phyloP scores from a whole-genome alignment of 257 asterid genomes.

The Thymus quinquecostatus region DNA sequence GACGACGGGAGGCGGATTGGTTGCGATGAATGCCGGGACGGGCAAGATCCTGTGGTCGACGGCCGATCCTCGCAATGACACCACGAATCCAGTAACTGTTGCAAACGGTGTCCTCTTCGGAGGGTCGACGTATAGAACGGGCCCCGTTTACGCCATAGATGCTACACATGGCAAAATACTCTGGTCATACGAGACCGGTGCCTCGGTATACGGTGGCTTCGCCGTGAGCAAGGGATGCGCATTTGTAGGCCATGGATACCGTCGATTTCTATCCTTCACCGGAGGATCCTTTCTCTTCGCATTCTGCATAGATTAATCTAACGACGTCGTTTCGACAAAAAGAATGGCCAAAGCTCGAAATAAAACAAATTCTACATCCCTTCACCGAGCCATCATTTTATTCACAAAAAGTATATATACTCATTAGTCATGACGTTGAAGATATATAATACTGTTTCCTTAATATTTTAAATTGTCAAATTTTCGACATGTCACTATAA shows the following conservation, averaged over 20 bases:
- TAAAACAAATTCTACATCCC: no score
- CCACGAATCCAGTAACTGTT: conserved; percentile 44
- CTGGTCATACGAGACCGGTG: conserved; percentile 59
- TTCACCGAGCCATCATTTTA: no score
- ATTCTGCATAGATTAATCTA: conserved; percentile 36
- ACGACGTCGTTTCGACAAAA: neutral
- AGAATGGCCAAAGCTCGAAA: neutral
- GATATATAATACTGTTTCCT: no score
- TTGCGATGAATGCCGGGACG: conserved; percentile 50
- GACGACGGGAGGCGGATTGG: conserved; percentile 58
- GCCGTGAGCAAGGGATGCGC: conserved; percentile 59
- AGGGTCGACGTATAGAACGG: conserved; percentile 46
- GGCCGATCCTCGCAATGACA: conserved; percentile 48
- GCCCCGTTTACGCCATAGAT: conserved; percentile 51
- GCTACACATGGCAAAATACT: conserved; percentile 47
- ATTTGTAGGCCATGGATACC: conserved; percentile 56
- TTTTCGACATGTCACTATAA: no score
- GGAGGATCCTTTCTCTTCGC: conserved; percentile 57
- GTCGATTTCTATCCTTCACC: conserved; percentile 15
- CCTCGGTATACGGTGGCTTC: conserved; percentile 53
- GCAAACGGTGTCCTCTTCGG: conserved; percentile 59
- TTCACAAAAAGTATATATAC: no score
- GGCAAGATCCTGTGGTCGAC: conserved; percentile 58
- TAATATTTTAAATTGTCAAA: no score
- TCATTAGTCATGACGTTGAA: no score